A percentile compares a stretch with the other conserved stretches of the same genome.
Evolutionary conservation across 2,329 filamentous ascomycete genomes (phyloP).

Genomic region (Botrytis porri): DNA sequence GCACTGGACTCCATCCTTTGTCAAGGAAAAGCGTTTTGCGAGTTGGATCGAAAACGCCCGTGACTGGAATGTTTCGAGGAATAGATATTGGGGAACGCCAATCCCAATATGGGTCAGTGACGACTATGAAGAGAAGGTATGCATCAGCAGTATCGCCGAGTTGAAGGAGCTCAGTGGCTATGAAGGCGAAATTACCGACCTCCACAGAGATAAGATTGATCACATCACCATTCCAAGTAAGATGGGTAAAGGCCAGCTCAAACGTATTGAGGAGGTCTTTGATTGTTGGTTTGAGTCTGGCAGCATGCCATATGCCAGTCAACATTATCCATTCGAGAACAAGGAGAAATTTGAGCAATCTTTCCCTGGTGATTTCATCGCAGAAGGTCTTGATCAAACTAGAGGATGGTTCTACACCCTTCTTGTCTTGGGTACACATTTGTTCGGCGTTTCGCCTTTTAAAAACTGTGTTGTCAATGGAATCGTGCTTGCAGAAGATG

Average conservation of each 20-base stretch:
- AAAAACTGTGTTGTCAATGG: constrained; percentile 97
- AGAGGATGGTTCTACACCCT: constrained; percentile 97
- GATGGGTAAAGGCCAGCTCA: constrained; percentile 78
- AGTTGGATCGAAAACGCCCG: constrained; percentile 89
- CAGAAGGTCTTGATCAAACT: constrained; percentile 89
- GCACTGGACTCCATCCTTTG: constrained; percentile 86
- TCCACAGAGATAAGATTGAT: constrained; percentile 92
- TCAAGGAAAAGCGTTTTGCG: constrained; percentile 87
- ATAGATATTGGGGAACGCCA: constrained; percentile 93
- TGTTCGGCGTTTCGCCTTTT: constrained; percentile 83
- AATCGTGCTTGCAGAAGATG: constrained; percentile 88
- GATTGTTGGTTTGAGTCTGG: constrained; percentile 98
- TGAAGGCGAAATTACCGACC: constrained; percentile 74
- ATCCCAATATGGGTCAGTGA: constrained; percentile 91
- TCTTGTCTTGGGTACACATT: constrained; percentile 80
- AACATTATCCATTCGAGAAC: constrained; percentile 91
- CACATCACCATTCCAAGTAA: constrained; percentile 91
- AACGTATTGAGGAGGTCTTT: constrained; percentile 82
- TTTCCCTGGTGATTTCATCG: constrained; percentile 92
- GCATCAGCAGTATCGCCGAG: constrained; percentile 80
- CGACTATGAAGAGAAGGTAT: constrained; percentile 81
- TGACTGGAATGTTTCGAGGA: constrained; percentile 94
- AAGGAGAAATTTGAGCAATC: constrained; percentile 73
- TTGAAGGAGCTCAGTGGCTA: constrained; percentile 85
- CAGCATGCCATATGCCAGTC: constrained; percentile 89